These are phyloP conservation scores for Blastomyces percursus DNA, from an alignment of 2,329 filamentous ascomycete genomes.

Conservation along the genomic window DNA sequence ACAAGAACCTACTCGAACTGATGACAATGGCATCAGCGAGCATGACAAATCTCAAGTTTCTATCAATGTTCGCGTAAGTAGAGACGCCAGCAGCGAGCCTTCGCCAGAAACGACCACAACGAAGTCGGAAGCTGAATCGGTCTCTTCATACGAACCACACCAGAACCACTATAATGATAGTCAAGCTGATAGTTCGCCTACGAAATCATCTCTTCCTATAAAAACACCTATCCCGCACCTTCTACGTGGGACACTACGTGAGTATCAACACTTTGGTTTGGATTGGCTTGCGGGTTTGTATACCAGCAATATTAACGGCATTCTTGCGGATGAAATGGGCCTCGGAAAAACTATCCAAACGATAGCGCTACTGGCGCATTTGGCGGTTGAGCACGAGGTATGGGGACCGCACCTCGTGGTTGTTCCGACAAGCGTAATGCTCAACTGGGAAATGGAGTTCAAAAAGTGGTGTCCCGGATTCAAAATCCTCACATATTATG, in stretches of 20 bases:
- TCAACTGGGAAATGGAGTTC: constrained; percentile 99
- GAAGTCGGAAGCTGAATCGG: constrained; percentile 38
- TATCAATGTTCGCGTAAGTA: constrained; percentile 21
- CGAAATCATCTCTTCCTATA: constrained; percentile 29
- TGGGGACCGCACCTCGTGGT: constrained; percentile 96
- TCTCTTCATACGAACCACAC: constrained; percentile 31
- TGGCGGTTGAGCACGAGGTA: constrained; percentile 78
- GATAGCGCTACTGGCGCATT: constrained; percentile 81
- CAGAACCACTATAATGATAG: constrained; percentile 16
- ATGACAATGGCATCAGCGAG: not conserved
- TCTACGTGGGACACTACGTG: constrained; percentile 75
- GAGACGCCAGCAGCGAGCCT: constrained; percentile 31
- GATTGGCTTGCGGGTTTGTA: constrained; percentile 96
- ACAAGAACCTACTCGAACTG: not conserved
- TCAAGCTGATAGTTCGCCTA: constrained; percentile 25
- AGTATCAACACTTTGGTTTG: constrained; percentile 93
- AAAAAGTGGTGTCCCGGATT: constrained; percentile 97
- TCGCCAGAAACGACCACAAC: constrained; percentile 35
- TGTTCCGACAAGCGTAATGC: constrained; percentile 94
- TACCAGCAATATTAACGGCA: constrained; percentile 85
- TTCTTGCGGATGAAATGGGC: constrained; percentile 96
- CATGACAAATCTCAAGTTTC: constrained; percentile 5
- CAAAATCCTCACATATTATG: constrained; percentile 96
- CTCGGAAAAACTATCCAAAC: constrained; percentile 98
- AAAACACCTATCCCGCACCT: constrained; percentile 71